These are phyloP conservation scores for Backusella mclennaniae DNA, from an alignment of 192 early-diverging fungal genomes.

Conservation along the genomic window DNA sequence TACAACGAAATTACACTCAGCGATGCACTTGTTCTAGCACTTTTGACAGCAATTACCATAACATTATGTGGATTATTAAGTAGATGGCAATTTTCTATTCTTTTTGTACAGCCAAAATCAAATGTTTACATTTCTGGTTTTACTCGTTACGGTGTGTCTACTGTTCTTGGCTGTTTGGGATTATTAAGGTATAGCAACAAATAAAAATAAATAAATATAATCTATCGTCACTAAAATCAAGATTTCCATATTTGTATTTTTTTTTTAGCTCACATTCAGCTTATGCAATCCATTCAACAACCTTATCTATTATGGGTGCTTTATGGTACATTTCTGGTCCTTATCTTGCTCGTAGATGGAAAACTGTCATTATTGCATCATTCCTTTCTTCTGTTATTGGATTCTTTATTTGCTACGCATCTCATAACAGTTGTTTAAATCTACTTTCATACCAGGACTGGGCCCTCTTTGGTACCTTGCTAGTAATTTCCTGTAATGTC, in stretches of 20 bases:
- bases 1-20: slow-evolving; percentile 32
- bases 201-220: not conserved
- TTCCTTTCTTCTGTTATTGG: slow-evolving; percentile 21
- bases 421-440: slow-evolving; percentile 22
- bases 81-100: slow-evolving; percentile 25
- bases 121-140: slow-evolving; percentile 5
- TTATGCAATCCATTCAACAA: not conserved
- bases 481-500: slow-evolving; percentile 18
- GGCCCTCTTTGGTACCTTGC: slow-evolving; percentile 21
- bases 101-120: not conserved
- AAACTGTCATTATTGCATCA: slow-evolving; percentile 7
- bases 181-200: slow-evolving; percentile 10
- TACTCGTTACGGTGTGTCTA: slow-evolving; percentile 20
- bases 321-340: slow-evolving; percentile 27
- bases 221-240: not conserved
- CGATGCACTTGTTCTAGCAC: slow-evolving; percentile 23
- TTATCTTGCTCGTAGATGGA: slow-evolving; percentile 36
- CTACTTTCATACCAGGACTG: slow-evolving; percentile 38
- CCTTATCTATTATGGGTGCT: not conserved
- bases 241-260: not conserved
- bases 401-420: slow-evolving; percentile 2
- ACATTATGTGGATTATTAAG: not conserved
- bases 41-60: not conserved
- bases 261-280: not conserved
- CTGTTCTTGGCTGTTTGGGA: not conserved